Evolutionary conservation across 116 monocot species (phyloP), one percentile per base, ranked within the genome.

Genomic region (Posidonia oceanica): DNA sequence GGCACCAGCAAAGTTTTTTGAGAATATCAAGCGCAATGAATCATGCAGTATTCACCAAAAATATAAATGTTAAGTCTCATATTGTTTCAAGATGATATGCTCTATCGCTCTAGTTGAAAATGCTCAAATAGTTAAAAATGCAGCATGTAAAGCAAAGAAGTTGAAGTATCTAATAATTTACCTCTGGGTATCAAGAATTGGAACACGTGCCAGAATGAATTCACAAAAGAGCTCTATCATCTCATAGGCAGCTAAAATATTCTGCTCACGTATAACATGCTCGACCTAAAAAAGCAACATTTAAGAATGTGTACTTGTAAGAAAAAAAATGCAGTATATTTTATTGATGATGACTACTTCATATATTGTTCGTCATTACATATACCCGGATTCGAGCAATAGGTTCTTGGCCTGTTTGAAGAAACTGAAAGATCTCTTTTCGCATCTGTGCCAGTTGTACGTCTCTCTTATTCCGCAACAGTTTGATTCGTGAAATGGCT

Each of bases 171-270:
- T 38, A 29, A 23, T 60, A 29, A 60, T 41, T 72, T 39, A 98
- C 97, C 81, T 98, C 48, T 89, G 85, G 56, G 73, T 67, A 75
- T 98, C 97, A 66, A 98, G 81, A 69, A 98, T 81, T 5, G 93
- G 97, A n/a, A 90, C 82, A 54, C 97, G 87, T 64, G 93, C 97
- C 75, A 89, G 89, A 66, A 98, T 73, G 76, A 92, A 90, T 78
- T 98, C 93, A 69, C 97, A 98, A 68, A 98, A 98, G 52, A 98
- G 62, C 74, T 98, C 93, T 51, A 98, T 14, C 29, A 98, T 84
- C 68, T 98, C 97, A 82, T 98, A 93, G 41, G 97, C 92, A 72
- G 87, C 83, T 61, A 87, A 70, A 52, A 90, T 78, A 72, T 92
- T 90, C 68, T 92, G 85, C 66, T 98, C 97, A 40, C 93, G 87